Conservation (phyloP, 305 asterid genomes). For the Fraxinus floribunda region DNA sequence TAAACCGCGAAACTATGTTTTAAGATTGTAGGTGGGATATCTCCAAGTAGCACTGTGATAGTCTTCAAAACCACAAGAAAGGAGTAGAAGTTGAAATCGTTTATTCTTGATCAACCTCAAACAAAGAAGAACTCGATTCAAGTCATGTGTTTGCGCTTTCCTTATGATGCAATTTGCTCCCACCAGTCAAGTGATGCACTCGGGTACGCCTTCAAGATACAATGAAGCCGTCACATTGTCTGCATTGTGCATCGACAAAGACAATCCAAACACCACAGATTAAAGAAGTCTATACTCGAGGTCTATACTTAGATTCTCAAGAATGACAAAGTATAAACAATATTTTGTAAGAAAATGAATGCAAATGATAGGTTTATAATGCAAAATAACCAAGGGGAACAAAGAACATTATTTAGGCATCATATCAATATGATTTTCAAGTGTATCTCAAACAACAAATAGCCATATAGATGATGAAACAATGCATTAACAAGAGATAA, state of each 20-base stretch:
- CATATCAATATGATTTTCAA: background rate
- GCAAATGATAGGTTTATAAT: background rate
- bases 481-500: background rate
- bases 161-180: background rate
- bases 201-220: background rate
- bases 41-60: background rate
- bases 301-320: background rate
- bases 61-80: background rate
- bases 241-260: background rate
- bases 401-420: background rate
- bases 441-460: background rate
- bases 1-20: background rate
- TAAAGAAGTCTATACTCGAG: background rate
- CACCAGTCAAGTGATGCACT: background rate
- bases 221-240: background rate
- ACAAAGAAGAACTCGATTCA: background rate
- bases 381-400: background rate
- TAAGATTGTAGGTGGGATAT: background rate
- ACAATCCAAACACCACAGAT: background rate
- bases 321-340: background rate
- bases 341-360: background rate
- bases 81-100: background rate
- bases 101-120: background rate
- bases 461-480: background rate
- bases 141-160: background rate